These are phyloP conservation scores for Piper betle DNA, from an alignment of 164 flowering plant genomes.

Conservation along the genomic window DNA sequence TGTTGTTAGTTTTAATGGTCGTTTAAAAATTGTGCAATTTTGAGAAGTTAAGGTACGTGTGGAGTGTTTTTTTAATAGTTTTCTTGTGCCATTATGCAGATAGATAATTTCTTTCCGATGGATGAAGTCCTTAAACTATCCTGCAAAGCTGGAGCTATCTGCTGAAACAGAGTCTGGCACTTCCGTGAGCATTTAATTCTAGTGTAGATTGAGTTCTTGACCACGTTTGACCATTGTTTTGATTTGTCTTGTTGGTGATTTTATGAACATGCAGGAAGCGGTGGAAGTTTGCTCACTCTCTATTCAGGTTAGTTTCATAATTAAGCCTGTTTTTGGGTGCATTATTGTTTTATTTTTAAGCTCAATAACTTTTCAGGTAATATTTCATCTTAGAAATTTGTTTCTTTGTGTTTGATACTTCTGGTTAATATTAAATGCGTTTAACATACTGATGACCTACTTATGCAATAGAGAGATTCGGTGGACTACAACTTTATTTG, in stretches of 20 bases:
- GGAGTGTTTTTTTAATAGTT: background rate
- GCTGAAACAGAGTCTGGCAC: conserved; percentile 34
- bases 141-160: conserved; percentile 73
- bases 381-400: too few species aligned
- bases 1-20: too few species aligned
- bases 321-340: background rate
- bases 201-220: background rate
- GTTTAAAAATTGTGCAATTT: too few species aligned
- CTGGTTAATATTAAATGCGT: too few species aligned
- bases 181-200: conserved; percentile 30
- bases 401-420: too few species aligned
- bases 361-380: background rate
- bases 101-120: conserved; percentile 75
- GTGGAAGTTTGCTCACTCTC: conserved; percentile 83
- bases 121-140: conserved; percentile 90
- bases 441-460: too few species aligned
- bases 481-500: too few species aligned
- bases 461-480: too few species aligned
- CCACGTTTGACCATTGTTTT: background rate
- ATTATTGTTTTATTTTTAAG: too few species aligned
- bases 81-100: conserved; percentile 25
- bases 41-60: background rate
- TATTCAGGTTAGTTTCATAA: conserved; percentile 59
- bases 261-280: conserved; percentile 59
- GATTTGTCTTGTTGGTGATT: background rate